Percentiles rank a stretch among this genome's conserved stretches.
Evolutionary conservation across 2,329 filamentous ascomycete genomes (phyloP).

Genomic region (Ophiostoma himal-ulmi): DNA sequence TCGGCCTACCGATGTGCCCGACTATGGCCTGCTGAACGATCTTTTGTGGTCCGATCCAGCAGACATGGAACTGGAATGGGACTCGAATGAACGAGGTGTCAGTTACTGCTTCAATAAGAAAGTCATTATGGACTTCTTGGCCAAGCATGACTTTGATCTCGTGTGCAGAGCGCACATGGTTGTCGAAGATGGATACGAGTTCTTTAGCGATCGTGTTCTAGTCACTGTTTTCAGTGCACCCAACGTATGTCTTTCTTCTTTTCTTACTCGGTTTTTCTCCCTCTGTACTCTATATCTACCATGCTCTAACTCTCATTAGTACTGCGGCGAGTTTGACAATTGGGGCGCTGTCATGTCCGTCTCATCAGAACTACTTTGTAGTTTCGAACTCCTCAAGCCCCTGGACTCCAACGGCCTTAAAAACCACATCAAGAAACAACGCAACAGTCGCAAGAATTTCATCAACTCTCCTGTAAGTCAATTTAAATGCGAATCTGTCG

Average conservation of each 20-base stretch:
- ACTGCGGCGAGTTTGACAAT: constrained; percentile 98
- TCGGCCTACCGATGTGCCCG: constrained; percentile 97
- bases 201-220: constrained; percentile 97
- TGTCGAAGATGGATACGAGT: constrained; percentile 98
- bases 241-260: constrained; percentile 64
- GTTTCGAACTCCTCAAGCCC: constrained; percentile 93
- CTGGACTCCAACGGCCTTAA: constrained; percentile 93
- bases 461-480: constrained; percentile 86
- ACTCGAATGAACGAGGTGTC: constrained; percentile 92
- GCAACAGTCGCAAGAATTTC: constrained; percentile 90
- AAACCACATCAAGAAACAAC: constrained; percentile 97
- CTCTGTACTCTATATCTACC: no score
- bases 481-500: neutral
- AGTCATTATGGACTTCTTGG: constrained; percentile 95
- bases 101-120: constrained; percentile 99
- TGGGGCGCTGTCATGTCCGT: constrained; percentile 99
- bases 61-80: constrained; percentile 97
- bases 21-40: constrained; percentile 95
- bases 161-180: constrained; percentile 99
- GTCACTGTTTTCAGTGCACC: constrained; percentile 97
- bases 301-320: constrained; percentile 45
- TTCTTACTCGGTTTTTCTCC: neutral
- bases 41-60: constrained; percentile 97
- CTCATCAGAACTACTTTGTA: constrained; percentile 85
- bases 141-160: constrained; percentile 99